A percentile compares a stretch with the other conserved stretches of the same genome.
These are phyloP conservation scores for Coemansia sp. DNA, from an alignment of 192 early-diverging fungal species.

Conservation along the genomic window DNA sequence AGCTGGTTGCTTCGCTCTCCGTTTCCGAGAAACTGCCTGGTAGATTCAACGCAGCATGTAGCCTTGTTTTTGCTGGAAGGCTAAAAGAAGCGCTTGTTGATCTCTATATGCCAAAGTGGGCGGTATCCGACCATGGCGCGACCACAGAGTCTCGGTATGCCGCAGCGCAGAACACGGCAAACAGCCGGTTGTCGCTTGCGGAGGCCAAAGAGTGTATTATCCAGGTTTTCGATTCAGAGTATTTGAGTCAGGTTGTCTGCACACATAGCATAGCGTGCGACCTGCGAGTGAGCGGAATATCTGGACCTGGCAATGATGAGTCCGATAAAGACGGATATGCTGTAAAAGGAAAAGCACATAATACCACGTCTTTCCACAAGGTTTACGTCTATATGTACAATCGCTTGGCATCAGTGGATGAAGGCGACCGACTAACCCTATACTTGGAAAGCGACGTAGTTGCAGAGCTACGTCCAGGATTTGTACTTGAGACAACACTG, in stretches of 20 bases:
- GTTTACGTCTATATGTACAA: constrained; percentile 21
- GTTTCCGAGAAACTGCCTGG: constrained; percentile 31
- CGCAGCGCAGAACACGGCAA: not conserved
- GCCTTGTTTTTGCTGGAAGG: constrained; percentile 40
- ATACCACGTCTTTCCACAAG: not conserved
- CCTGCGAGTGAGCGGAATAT: constrained; percentile 20
- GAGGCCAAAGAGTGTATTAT: constrained; percentile 18
- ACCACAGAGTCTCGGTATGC: not conserved
- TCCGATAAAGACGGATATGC: not conserved
- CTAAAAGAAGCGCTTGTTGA: constrained; percentile 22
- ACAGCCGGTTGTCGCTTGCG: constrained; percentile 8
- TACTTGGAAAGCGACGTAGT: constrained; percentile 24
- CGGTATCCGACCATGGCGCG: constrained; percentile 7
- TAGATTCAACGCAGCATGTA: constrained; percentile 40
- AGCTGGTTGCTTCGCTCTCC: constrained; percentile 17
- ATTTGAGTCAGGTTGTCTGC: constrained; percentile 13
- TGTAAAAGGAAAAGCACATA: not conserved
- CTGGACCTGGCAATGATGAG: constrained; percentile 1
- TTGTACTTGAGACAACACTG: constrained; percentile 47
- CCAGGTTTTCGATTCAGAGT: constrained; percentile 3
- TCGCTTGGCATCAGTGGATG: constrained; percentile 20
- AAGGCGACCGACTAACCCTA: constrained; percentile 20
- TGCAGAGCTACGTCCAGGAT: constrained; percentile 17
- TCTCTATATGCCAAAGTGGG: constrained; percentile 42
- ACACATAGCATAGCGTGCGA: constrained; percentile 27